These are phyloP conservation scores for Lentithecium fluviatile DNA, from an alignment of 495 filamentous ascomycete species.

Conservation along the genomic window DNA sequence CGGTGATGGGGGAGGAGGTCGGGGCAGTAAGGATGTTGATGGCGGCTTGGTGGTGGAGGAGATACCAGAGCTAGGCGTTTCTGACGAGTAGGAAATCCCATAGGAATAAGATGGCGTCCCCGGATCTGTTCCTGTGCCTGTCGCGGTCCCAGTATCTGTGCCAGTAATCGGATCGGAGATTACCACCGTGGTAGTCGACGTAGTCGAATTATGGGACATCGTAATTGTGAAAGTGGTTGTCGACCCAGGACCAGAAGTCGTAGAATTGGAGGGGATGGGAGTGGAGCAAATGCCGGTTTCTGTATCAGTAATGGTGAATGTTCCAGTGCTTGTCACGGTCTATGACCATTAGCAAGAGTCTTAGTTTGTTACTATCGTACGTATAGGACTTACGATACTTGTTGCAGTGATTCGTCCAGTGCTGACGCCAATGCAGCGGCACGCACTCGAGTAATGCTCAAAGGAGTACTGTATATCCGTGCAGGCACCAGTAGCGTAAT, in stretches of 20 bases:
- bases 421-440: slow-evolving; percentile 13
- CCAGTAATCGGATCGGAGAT: background rate
- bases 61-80: background rate
- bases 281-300: background rate
- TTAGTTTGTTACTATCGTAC: background rate
- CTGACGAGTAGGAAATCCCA: background rate
- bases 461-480: too few relatives aligned
- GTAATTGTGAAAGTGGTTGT: background rate
- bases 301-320: slow-evolving; percentile 1
- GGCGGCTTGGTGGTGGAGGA: background rate
- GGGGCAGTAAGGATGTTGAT: too few relatives aligned
- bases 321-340: slow-evolving; percentile 14
- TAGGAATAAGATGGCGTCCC: background rate
- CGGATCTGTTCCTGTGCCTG: background rate
- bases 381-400: slow-evolving; percentile 15
- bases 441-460: slow-evolving; percentile 21
- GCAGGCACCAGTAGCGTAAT: too few relatives aligned
- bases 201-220: background rate
- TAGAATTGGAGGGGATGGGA: background rate
- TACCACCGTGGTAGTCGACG: slow-evolving; percentile 9
- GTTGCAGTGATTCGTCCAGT: slow-evolving; percentile 1
- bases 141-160: background rate
- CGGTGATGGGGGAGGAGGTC: background rate
- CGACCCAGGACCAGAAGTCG: background rate
- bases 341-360: background rate